These are phyloP conservation scores for Hypsizygus marmoreus DNA, from an alignment of 768 basidiomycete species.

Conservation along the genomic window DNA sequence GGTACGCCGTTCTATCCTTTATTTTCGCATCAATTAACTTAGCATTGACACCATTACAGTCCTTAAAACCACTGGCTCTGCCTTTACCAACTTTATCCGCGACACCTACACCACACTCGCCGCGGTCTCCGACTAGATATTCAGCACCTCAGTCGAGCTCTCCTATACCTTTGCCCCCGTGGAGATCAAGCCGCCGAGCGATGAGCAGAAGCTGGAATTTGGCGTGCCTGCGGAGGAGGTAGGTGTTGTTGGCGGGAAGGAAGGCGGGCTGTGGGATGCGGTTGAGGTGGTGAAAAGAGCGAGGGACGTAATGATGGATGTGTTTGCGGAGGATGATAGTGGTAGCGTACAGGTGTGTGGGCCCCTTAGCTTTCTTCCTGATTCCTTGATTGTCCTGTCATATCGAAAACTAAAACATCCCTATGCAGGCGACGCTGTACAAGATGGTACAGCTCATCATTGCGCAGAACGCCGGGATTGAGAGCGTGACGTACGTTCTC, in stretches of 20 bases:
- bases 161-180: slow-evolving; percentile 63
- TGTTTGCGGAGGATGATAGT: slow-evolving; percentile 87
- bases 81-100: slow-evolving; percentile 77
- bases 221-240: slow-evolving; percentile 35
- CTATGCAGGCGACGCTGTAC: slow-evolving; percentile 80
- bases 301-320: slow-evolving; percentile 67
- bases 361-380: no score
- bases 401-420: neutral
- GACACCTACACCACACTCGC: slow-evolving; percentile 90
- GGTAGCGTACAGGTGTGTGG: slow-evolving; percentile 88
- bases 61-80: slow-evolving; percentile 86
- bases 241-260: no score
- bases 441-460: slow-evolving; percentile 83
- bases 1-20: slow-evolving; percentile 40
- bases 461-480: slow-evolving; percentile 59
- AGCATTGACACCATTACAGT: slow-evolving; percentile 43
- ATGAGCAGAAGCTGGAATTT: slow-evolving; percentile 56
- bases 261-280: slow-evolving; percentile 64
- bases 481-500: slow-evolving; percentile 67
- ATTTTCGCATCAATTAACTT: neutral
- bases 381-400: neutral
- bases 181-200: slow-evolving; percentile 45
- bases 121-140: slow-evolving; percentile 85
- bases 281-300: slow-evolving; percentile 53
- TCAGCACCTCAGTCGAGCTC: slow-evolving; percentile 86